Base-by-base conservation (phyloP, 2,329 filamentous ascomycete species). In the Penicillium sclerotiorum region DNA sequence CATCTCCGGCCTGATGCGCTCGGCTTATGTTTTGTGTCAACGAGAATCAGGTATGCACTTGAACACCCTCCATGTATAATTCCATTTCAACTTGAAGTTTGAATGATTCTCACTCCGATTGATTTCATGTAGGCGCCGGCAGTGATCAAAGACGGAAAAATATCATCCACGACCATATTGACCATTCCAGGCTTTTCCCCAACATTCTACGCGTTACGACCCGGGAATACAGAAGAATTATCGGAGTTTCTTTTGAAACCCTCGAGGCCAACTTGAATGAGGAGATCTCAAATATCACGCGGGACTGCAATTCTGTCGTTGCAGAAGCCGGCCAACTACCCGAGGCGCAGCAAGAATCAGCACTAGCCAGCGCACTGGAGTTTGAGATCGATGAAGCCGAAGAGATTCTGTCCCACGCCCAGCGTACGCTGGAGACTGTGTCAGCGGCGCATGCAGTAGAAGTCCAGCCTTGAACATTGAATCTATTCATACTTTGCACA, bases 31-130 rank as follows among this genome's bases (percentile, higher is more conserved):
- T 8, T 12, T 8, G 5, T 43, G 30, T n/a, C 25, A 23, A 5
- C n/a, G n/a, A 15, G 49, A 52, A 20, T 15, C n/a, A 27, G 49
- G 49, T 51, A 43, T 21, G 36, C 17, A n/a, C n/a, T n/a, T n/a
- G n/a, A 8, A 41, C 17, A 20, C 5, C 5, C 20, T 23, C 17
- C 3, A n/a, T n/a, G n/a, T n/a, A 9, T 8, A 20, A 7, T 9
- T 22, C 8, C 11, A 20, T 22, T 43, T 1, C 11, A 32, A 5
- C 15, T n/a, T 32, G 1, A 1, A 8, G 22, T 22, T 21, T 32
- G 17, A 4, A 18, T 11, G 25, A 11, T 27, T 27, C 25, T 27
- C 6, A 27, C 25, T 27, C 6, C 25, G 25, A 18, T n/a, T 18
- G 13, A 12, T 27, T 28, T 21, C 9, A 12, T 22, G n/a, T n/a